Evolutionary conservation across 495 filamentous ascomycete species (phyloP).

Genomic region (Podospora australis): DNA sequence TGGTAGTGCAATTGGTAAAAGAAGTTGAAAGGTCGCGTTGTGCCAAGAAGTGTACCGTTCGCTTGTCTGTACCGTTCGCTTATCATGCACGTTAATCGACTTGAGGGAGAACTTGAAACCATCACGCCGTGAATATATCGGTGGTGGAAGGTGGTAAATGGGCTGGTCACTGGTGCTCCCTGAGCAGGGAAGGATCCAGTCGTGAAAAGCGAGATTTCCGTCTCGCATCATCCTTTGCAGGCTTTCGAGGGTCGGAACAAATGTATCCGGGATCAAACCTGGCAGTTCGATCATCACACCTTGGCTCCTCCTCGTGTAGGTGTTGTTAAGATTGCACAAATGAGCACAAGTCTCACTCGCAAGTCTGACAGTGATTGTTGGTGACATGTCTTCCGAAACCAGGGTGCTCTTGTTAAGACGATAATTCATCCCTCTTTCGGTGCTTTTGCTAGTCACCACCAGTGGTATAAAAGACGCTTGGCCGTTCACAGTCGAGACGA

Average conservation of each 20-base stretch:
- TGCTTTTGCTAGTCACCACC: conserved; percentile 35
- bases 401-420: conserved; percentile 7
- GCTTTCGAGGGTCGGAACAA: conserved; percentile 27
- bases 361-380: neutral
- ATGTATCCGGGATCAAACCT: conserved; percentile 25
- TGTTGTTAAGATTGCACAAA: neutral
- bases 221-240: conserved; percentile 24
- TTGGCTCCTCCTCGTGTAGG: conserved; percentile 4
- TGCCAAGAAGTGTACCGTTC: neutral
- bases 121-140: conserved; percentile 44
- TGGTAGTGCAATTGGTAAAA: no score
- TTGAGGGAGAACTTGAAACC: conserved; percentile 51
- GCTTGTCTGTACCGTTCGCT: neutral
- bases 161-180: neutral
- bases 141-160: conserved; percentile 28
- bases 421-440: neutral
- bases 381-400: conserved; percentile 3
- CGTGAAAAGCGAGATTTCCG: conserved; percentile 12
- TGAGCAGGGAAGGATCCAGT: conserved; percentile 40
- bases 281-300: conserved; percentile 23
- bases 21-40: no score
- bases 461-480: conserved; percentile 45
- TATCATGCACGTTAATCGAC: conserved; percentile 36
- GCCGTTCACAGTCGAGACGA: conserved; percentile 35
- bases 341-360: neutral